Conservation (phyloP, 495 filamentous ascomycete species). For the Penicillium desertorum region DNA sequence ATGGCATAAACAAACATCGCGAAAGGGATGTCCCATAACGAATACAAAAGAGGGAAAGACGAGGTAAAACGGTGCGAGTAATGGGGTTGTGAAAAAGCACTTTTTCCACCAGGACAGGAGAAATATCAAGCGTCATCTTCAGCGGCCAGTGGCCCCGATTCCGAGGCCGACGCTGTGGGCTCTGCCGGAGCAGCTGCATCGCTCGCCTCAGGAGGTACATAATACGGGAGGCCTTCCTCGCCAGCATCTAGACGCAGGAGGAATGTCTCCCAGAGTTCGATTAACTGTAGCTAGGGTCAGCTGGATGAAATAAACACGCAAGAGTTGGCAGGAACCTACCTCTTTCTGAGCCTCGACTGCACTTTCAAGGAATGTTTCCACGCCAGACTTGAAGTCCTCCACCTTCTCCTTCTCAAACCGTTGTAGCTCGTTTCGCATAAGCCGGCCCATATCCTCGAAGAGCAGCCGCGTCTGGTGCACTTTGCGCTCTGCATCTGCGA, state of each 20-base stretch:
- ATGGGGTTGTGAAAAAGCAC: slow-evolving; percentile 8
- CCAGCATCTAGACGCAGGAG: slow-evolving; percentile 91
- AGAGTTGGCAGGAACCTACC: slow-evolving; percentile 51
- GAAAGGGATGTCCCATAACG: background rate
- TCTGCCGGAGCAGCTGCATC: slow-evolving; percentile 22
- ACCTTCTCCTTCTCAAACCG: slow-evolving; percentile 97
- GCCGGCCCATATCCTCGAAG: slow-evolving; percentile 95
- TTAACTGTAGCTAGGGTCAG: slow-evolving; percentile 62
- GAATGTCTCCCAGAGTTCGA: slow-evolving; percentile 98
- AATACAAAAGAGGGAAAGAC: slow-evolving; percentile 8
- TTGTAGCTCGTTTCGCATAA: slow-evolving; percentile 89
- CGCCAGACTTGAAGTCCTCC: slow-evolving; percentile 96
- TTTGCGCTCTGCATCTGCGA: slow-evolving; percentile 86
- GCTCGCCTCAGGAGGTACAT: slow-evolving; percentile 50
- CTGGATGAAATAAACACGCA: background rate
- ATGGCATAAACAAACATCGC: slow-evolving; percentile 6
- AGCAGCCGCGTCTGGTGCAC: slow-evolving; percentile 86
- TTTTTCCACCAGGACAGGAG: background rate
- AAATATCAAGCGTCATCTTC: slow-evolving; percentile 19
- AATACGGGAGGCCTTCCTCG: slow-evolving; percentile 80
- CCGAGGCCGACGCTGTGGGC: slow-evolving; percentile 27
- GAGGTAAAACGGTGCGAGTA: background rate
- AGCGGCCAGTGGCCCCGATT: slow-evolving; percentile 25
- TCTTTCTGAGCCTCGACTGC: slow-evolving; percentile 98
- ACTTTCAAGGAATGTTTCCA: slow-evolving; percentile 95